These are phyloP conservation scores for Gamarada debralockiae DNA, from an alignment of 495 filamentous ascomycete genomes.

Conservation along the genomic window DNA sequence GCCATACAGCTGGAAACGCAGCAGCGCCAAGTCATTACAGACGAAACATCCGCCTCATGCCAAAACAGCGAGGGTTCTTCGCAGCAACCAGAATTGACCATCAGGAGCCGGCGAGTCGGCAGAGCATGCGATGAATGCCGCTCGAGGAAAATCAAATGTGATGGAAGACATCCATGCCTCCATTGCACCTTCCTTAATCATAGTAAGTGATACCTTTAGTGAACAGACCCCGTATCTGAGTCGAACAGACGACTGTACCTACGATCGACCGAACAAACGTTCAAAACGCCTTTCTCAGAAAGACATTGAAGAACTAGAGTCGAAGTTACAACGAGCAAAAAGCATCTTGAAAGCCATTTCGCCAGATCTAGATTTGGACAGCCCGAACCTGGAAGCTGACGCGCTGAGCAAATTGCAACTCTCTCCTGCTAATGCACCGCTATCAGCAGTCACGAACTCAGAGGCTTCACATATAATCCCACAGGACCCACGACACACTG, in stretches of 20 bases:
- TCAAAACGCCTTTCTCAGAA: conserved; percentile 71
- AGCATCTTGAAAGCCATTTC: conserved; percentile 54
- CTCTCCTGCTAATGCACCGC: neutral
- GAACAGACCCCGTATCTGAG: neutral
- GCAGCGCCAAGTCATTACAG: neutral
- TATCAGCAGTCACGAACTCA: neutral
- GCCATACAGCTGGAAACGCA: neutral
- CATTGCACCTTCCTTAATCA: conserved; percentile 77
- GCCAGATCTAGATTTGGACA: conserved; percentile 62
- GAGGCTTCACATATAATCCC: neutral
- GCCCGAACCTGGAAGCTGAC: conserved; percentile 56
- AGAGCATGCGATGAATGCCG: conserved; percentile 74
- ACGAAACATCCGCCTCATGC: neutral
- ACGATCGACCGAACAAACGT: conserved; percentile 75
- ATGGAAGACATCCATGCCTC: conserved; percentile 78
- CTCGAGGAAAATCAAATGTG: conserved; percentile 80
- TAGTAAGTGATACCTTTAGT: conserved; percentile 46
- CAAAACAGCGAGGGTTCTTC: neutral
- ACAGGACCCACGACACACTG: conserved; percentile 10
- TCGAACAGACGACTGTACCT: conserved; percentile 55
- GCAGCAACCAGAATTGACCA: neutral
- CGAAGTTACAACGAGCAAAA: conserved; percentile 62
- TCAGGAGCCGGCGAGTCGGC: conserved; percentile 2
- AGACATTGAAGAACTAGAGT: conserved; percentile 69
- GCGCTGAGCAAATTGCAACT: conserved; percentile 8